These are phyloP conservation scores for Petunia axillaris DNA, from an alignment of 257 asterid genomes.

Conservation along the genomic window DNA sequence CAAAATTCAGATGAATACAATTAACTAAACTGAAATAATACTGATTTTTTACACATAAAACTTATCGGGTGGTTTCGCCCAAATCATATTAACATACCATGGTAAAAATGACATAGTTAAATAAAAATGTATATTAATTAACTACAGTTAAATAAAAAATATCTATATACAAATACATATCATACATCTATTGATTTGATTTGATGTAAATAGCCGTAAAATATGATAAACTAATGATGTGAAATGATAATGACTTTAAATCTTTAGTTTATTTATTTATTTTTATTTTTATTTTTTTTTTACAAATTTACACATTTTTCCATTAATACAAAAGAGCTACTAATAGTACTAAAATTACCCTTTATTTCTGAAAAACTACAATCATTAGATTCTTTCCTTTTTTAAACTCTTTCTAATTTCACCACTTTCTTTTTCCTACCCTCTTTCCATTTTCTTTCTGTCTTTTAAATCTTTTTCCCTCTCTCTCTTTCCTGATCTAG, in stretches of 20 bases:
- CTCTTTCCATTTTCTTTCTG: background rate
- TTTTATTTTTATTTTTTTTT: background rate
- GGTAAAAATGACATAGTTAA: too few relatives aligned
- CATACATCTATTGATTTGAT: too few relatives aligned
- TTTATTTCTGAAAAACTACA: background rate
- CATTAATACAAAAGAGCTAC: background rate
- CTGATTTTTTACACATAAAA: too few relatives aligned
- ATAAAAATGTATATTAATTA: too few relatives aligned
- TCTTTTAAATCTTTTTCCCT: background rate
- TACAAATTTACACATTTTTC: too few relatives aligned
- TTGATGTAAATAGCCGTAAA: background rate
- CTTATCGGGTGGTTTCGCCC: too few relatives aligned
- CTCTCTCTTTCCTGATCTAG: background rate
- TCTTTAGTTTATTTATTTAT: background rate
- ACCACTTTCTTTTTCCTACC: background rate
- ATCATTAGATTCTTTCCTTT: background rate
- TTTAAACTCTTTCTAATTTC: background rate
- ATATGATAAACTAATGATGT: background rate
- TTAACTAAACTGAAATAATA: too few relatives aligned
- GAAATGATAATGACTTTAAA: background rate
- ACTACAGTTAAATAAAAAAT: too few relatives aligned
- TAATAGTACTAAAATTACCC: too few relatives aligned
- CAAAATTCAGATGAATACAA: background rate
- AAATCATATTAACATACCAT: too few relatives aligned
- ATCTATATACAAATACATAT: too few relatives aligned